phyloP scores from a whole-genome alignment of 75 land plant genomes.

The Adiantum capillusveneris region DNA sequence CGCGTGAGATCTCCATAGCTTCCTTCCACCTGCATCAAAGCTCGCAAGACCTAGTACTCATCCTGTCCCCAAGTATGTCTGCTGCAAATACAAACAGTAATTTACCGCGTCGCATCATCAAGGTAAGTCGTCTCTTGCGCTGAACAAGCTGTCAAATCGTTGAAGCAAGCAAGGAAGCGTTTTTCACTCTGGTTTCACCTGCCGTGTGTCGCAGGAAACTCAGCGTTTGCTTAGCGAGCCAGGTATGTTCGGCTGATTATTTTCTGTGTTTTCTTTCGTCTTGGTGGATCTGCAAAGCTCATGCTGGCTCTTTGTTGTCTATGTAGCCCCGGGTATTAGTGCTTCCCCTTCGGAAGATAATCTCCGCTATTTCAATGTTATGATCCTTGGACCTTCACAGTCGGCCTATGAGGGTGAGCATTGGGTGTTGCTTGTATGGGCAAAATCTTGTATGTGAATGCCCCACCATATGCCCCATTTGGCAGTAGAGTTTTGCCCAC shows the following conservation, averaged over 20 bases:
- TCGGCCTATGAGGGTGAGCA: slow-evolving; percentile 90
- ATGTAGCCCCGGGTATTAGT: slow-evolving; percentile 85
- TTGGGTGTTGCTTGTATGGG: background rate
- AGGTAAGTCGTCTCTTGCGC: too few species aligned
- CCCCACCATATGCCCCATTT: too few species aligned
- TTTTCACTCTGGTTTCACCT: too few species aligned
- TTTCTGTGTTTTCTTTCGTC: background rate
- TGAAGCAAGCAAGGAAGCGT: too few species aligned
- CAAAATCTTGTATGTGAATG: too few species aligned
- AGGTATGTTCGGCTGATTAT: slow-evolving; percentile 12
- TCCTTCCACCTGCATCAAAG: too few species aligned
- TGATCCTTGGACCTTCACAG: slow-evolving; percentile 91
- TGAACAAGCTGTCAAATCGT: too few species aligned
- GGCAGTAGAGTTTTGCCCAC: too few species aligned
- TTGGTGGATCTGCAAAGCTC: background rate
- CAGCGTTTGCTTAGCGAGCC: slow-evolving; percentile 50
- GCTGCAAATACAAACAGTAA: slow-evolving; percentile 51
- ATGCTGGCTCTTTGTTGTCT: background rate
- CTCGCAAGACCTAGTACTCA: too few species aligned
- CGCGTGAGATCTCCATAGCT: too few species aligned
- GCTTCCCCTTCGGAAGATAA: slow-evolving; percentile 96
- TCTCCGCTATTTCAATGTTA: slow-evolving; percentile 92
- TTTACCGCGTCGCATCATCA: slow-evolving; percentile 71
- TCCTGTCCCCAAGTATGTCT: too few species aligned
- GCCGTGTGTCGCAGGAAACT: slow-evolving; percentile 33